Base-by-base conservation (phyloP, 805 yeast species). In the Ogataea methylovora region DNA sequence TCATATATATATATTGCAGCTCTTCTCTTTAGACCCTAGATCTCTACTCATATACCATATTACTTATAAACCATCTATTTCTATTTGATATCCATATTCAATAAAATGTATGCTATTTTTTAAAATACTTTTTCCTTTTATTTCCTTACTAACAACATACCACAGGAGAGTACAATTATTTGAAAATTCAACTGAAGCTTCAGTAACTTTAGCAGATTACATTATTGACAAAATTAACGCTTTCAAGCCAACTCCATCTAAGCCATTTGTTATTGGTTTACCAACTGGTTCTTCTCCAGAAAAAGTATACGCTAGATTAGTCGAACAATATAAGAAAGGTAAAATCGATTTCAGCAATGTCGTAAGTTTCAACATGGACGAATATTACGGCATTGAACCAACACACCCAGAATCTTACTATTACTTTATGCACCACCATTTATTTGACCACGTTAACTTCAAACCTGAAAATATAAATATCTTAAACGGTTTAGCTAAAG, bases 271-370 rank as follows among this genome's bases (percentile, higher is more conserved):
- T 2, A 47, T 74, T 29, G 80, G 80, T 2, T 63, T 75, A 30
- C 80, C 80, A 22, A 74, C 79, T 3, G 80, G 80, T 3, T 73
- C 79, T 5, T 71, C 78, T 5, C 79, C 80, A 11, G 77, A 71
- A 46, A 71, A 69, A 4, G 69, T 74, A 10, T 74, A 74, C 47
- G 57, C 63, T 33, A 51, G 54, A 30, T 56, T 74, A 27, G 65
- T 74, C 18, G 54, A 56, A 30, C 67, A 67, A 9, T 58, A 73
- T 53, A 58, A 61, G 36, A 42, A 44, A 17, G 69, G 70, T 9
- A 48, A 46, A 24, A 60, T 74, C 7, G 58, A 65, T 16, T 74
- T 74, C 54, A 53, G 57, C 37, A 58, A 73, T 48, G 80, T 75
- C 32, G 71, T 73, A 13, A 69, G 76, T 10, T 75, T 75, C 58